Conservation (phyloP, 495 filamentous ascomycete genomes). For the Penicillium pulvis region DNA sequence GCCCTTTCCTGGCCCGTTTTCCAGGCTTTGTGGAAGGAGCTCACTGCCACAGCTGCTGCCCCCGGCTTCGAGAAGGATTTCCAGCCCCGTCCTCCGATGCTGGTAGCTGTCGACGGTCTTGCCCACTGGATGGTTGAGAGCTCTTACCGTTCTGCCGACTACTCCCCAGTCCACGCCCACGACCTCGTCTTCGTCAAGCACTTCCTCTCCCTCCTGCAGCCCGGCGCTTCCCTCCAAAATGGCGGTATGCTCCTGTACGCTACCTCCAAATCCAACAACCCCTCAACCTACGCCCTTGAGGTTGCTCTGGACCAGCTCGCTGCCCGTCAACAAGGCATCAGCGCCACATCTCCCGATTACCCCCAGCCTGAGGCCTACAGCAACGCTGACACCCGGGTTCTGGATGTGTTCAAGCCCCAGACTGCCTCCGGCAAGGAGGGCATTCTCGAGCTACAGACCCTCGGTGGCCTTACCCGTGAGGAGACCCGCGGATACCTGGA, state of each 20-base stretch:
- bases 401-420: slow-evolving; percentile 47
- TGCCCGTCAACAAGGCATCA: slow-evolving; percentile 39
- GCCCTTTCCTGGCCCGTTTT: slow-evolving; percentile 80
- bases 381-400: slow-evolving; percentile 67
- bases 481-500: slow-evolving; percentile 85
- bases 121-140: slow-evolving; percentile 76
- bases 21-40: slow-evolving; percentile 76
- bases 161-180: slow-evolving; percentile 80
- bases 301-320: slow-evolving; percentile 60
- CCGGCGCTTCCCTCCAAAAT: slow-evolving; percentile 63
- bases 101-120: slow-evolving; percentile 78
- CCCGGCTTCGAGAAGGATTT: slow-evolving; percentile 38
- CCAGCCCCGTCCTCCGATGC: slow-evolving; percentile 68
- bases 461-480: slow-evolving; percentile 67
- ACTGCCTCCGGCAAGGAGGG: slow-evolving; percentile 31
- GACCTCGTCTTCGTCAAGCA: slow-evolving; percentile 75
- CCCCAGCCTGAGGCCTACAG: slow-evolving; percentile 65
- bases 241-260: slow-evolving; percentile 80
- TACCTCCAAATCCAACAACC: slow-evolving; percentile 66
- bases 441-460: slow-evolving; percentile 55
- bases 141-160: slow-evolving; percentile 68
- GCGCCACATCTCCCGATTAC: slow-evolving; percentile 37
- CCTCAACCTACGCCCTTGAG: slow-evolving; percentile 61
- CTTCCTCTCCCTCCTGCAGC: slow-evolving; percentile 68
- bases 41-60: slow-evolving; percentile 60